Evolutionary conservation across 2,329 filamentous ascomycete genomes (phyloP), one percentile per base, ranked within the genome.

Genomic region (Fusarium sp.): DNA sequence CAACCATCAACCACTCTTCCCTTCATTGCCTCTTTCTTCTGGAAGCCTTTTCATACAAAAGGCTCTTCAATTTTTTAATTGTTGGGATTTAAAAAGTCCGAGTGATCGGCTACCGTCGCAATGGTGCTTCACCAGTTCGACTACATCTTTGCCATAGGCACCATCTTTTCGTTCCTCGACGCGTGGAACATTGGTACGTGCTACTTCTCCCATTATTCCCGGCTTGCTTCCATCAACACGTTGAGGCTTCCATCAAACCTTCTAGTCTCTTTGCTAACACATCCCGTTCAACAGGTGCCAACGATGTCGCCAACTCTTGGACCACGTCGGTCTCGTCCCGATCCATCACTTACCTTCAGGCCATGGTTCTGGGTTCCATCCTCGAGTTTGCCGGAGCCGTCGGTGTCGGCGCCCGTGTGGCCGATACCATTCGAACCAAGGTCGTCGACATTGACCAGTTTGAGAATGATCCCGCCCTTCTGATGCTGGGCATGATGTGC

Each of bases 231-330:
- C 23, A 6, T 14, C 10, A 11, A 31, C 4, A 5, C 4, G 23
- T 18, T 18, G n/a, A 18, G 31, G n/a, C 38, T 33, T 25, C 50
- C 38, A 20, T 55, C 9, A 25, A 2, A 2, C 1, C 20, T 31
- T 31, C 31, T 18, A 27, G 40, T n/a, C 1, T 4, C 0, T 75
- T 75, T 29, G 55, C 56, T 64, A n/a, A 59, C 18, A 10, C 0
- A 4, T 2, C 3, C 11, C 27, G 23, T 25, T 25, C 23, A 25
- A 25, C 13, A 76, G 74, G 74, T 73, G 74, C 74, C 42, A 76
- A 76, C 80, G 90, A 92, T 90, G 90, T 92, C 64, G 90, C 90
- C 78, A 93, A 93, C 82, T 87, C 89, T 3, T 93, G 89, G 87
- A 89, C 90, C n/a, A 91, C 89, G 20, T 90, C 87, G 72, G 90